Evolutionary conservation across 495 filamentous ascomycete genomes (phyloP), one percentile per base, ranked within the genome.

Genomic region (Aspergillus hancockii): DNA sequence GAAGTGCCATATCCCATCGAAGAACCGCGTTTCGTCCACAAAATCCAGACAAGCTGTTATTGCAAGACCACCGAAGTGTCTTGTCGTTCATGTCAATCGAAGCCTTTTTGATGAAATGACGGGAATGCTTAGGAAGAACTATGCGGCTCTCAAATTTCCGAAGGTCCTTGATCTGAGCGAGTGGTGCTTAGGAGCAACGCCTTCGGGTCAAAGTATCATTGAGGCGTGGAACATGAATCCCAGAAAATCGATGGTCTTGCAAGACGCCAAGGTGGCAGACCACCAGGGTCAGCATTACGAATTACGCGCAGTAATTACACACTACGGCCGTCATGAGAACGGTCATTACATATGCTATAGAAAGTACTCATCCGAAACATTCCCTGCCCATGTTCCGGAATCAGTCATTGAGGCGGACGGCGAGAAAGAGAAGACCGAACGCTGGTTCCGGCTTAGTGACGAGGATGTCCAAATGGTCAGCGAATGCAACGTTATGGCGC

Each of bases 291-390:
- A 80, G n/a, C 73, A 83, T 0, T 98, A 96, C 67, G 83, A 90
- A 64, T 76, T 98, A 28, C 86, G 90, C 21, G 91, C 92, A 8
- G 90, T 95, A 2, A 81, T 98, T 22, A 91, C 91, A 4, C 94
- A 99, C 71, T 88, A 88, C 59, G 95, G 94, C 5, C 80, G 87
- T 19, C 95, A 98, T 67, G 91, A 97, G 58, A 96, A 94, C 61
- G 95, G 95, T 0, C 95, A 99, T 74, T 98, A 99, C 65, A 85
- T 96, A 54, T 93, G 90, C 67, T 98, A 94, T 66, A 78, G 91
- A 45, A 87, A 87, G 65, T 85, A 90, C 67, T 79, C 83, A 0
- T 67, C 67, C 7, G 59, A 68, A 0, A 62, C 50, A 5, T 79
- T 76, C 46, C 70, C 72, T 16, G 73, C 63, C 16, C 62, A 71